phyloP scores from a whole-genome alignment of 805 yeast genomes.

The Saturnispora saitoi region DNA sequence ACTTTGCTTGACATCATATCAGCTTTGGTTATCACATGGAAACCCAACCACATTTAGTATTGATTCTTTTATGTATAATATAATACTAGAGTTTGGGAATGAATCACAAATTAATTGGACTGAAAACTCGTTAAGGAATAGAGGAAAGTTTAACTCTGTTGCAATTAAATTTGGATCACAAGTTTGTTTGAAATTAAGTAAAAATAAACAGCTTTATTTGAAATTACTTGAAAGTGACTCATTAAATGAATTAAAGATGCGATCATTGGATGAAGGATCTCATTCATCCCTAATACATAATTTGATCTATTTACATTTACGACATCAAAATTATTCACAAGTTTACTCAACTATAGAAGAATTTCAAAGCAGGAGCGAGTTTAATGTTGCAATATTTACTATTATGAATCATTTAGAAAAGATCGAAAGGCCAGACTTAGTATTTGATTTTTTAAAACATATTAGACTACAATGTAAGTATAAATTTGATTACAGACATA shows the following conservation, averaged over 20 bases:
- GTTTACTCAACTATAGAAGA: conserved; percentile 8
- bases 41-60: conserved; percentile 15
- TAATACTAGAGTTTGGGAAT: conserved; percentile 16
- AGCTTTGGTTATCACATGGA: conserved; percentile 21
- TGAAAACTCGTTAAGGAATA: conserved; percentile 10
- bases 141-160: conserved; percentile 11
- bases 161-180: conserved; percentile 13
- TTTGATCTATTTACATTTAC: conserved; percentile 16
- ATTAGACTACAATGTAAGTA: conserved; percentile 21
- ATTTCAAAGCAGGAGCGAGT: conserved; percentile 6
- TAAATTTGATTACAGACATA: conserved; percentile 15
- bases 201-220: conserved; percentile 7
- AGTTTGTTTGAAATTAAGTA: conserved; percentile 13
- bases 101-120: conserved; percentile 20
- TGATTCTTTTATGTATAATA: conserved; percentile 19
- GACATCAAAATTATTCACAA: conserved; percentile 12
- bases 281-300: conserved; percentile 11
- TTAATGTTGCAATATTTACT: conserved; percentile 10
- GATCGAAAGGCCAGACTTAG: conserved; percentile 16
- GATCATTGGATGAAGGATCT: conserved; percentile 9
- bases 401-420: conserved; percentile 15
- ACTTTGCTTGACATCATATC: conserved; percentile 20
- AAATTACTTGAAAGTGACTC: conserved; percentile 12
- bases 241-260: conserved; percentile 11
- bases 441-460: conserved; percentile 19